These are phyloP conservation scores for Rhizopus arrhizus DNA, from an alignment of 371 early-diverging fungal genomes.

Conservation along the genomic window DNA sequence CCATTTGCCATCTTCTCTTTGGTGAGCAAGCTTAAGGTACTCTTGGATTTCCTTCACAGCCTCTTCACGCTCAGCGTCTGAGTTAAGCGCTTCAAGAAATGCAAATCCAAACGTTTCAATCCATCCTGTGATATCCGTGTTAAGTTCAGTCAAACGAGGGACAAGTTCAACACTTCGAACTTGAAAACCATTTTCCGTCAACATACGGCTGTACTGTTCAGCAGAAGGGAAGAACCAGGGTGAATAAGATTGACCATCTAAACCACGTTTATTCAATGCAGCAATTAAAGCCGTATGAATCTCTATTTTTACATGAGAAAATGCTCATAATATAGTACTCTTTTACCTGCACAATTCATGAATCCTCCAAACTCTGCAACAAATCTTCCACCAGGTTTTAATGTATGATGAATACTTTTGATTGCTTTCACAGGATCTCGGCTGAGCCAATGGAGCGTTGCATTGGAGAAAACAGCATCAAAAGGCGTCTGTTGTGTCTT, in stretches of 20 bases:
- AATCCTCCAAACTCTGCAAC: slow-evolving; percentile 69
- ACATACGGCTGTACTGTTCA: slow-evolving; percentile 49
- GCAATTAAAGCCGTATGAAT: slow-evolving; percentile 60
- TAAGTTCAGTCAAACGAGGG: slow-evolving; percentile 60
- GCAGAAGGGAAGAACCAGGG: slow-evolving; percentile 75
- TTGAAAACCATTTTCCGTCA: slow-evolving; percentile 62
- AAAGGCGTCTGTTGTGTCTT: slow-evolving; percentile 35
- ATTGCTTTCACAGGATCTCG: slow-evolving; percentile 61
- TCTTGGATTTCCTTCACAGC: slow-evolving; percentile 55
- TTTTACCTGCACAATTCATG: slow-evolving; percentile 49
- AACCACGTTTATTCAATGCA: slow-evolving; percentile 59
- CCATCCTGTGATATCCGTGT: slow-evolving; percentile 66
- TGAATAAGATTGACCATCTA: slow-evolving; percentile 52
- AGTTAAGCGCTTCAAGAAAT: slow-evolving; percentile 47
- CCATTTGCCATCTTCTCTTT: slow-evolving; percentile 63
- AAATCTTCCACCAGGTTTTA: slow-evolving; percentile 63
- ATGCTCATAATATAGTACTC: not conserved
- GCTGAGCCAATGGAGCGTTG: slow-evolving; percentile 78
- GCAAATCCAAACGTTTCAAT: slow-evolving; percentile 68
- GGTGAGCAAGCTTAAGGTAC: slow-evolving; percentile 45
- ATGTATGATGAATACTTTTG: slow-evolving; percentile 53
- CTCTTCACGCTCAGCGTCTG: slow-evolving; percentile 41
- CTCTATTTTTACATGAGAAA: slow-evolving; percentile 22
- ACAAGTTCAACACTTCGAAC: slow-evolving; percentile 49
- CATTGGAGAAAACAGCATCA: slow-evolving; percentile 68